Percentiles rank a stretch among this genome's conserved stretches.
These are phyloP conservation scores for Croton laevigatus DNA, from an alignment of 441 rosid genomes.

Conservation along the genomic window DNA sequence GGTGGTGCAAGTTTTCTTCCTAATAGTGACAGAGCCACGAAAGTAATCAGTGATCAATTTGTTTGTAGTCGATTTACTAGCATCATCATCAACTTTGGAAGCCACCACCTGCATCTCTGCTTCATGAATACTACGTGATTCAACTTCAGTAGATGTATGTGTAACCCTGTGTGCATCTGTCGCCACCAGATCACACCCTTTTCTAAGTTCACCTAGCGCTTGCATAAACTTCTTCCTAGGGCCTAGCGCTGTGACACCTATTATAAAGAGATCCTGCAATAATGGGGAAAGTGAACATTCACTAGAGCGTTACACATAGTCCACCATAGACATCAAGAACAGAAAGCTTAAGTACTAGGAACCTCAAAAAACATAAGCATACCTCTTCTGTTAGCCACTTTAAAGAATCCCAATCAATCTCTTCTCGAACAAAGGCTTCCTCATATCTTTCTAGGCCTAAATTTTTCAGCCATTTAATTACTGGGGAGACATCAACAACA, in stretches of 20 bases:
- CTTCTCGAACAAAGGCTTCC: conserved; percentile 73
- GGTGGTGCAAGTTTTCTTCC: conserved; percentile 34
- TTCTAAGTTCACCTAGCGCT: conserved; percentile 61
- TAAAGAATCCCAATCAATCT: conserved; percentile 85
- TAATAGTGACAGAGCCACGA: conserved; percentile 40
- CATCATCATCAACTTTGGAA: conserved; percentile 38
- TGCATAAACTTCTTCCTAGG: conserved; percentile 85
- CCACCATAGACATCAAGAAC: neutral
- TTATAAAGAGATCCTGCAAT: conserved; percentile 64
- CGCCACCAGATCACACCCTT: conserved; percentile 28
- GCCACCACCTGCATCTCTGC: conserved; percentile 35
- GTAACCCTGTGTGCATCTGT: conserved; percentile 25
- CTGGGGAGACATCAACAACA: conserved; percentile 57
- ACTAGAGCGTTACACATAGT: neutral
- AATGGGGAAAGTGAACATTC: neutral
- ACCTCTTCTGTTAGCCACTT: conserved; percentile 89
- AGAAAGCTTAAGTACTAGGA: neutral
- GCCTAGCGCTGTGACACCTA: conserved; percentile 84
- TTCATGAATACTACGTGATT: conserved; percentile 26
- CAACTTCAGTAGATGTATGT: conserved; percentile 20
- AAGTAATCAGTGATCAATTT: conserved; percentile 90
- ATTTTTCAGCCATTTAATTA: conserved; percentile 56
- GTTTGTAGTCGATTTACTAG: conserved; percentile 44
- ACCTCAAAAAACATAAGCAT: conserved; percentile 12
- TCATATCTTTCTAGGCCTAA: conserved; percentile 69